Base-by-base conservation (phyloP, 139 green algal genomes). In the Chlorokybus atmophyticus region DNA sequence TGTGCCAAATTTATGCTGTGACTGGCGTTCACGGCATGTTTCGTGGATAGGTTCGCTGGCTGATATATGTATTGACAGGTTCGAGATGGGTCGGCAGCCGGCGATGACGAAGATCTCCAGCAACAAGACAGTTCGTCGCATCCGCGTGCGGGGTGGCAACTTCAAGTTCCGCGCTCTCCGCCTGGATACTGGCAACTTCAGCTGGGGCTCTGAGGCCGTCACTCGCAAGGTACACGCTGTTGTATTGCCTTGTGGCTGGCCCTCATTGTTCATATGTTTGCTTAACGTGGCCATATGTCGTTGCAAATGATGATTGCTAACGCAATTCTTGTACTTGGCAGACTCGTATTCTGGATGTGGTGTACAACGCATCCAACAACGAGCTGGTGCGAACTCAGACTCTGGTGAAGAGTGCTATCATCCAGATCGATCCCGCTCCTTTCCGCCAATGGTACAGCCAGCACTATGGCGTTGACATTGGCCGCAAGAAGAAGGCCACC, bases 301-400 rank as follows among this genome's bases (percentile, higher is more conserved):
- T 14, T 44, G 35, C 35, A 10, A 44, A 10, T 44, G 35, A 44
- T 44, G 35, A 14, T 44, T 44, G 35, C 35, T 44, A 10, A 21
- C 10, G 35, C 35, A 44, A 10, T 44, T 10, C 35, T 14, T 14
- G 10, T 44, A 14, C 35, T 44, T 44, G 35, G 35, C 35, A 44
- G 57, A 79, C 80, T 3, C 89, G 91, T 73, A 81, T 98, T 50
- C 59, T 98, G 74, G 87, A 95, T 57, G 91, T 98, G 26, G 62
- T 71, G 28, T 98, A 98, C 89, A 97, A 98, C 75, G 84, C 91
- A 24, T 94, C 87, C 66, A 97, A 96, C 83, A 98, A 98, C 79
- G 91, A 98, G 81, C 77, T 98, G 75, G 89, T 95, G 66, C 83
- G 91, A 64, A 98, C 91, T 29, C 83, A 98, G 81, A 97, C 91